Conservation (phyloP, 163 green algal genomes). For the Botryococcus braunii region DNA sequence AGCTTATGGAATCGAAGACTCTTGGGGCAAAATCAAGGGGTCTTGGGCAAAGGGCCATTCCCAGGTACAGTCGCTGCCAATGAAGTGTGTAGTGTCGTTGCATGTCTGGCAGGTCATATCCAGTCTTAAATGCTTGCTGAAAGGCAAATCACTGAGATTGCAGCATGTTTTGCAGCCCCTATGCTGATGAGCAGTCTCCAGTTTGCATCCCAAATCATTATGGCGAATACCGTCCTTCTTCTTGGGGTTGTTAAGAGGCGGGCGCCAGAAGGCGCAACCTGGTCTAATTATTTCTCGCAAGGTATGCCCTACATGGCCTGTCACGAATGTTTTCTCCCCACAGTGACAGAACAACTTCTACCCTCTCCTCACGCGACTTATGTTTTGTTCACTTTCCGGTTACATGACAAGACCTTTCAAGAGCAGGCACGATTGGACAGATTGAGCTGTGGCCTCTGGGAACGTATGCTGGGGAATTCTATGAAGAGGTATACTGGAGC, state of each 20-base stretch:
- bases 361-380: not conserved
- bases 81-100: not conserved
- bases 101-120: conserved; percentile 1
- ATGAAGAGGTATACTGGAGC: not conserved
- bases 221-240: conserved; percentile 45
- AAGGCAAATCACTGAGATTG: not conserved
- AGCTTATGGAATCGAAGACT: conserved; percentile 78
- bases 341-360: conserved; percentile 1
- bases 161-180: conserved; percentile 32
- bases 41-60: conserved; percentile 60
- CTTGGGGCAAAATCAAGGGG: conserved; percentile 61
- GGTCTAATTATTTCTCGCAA: conserved; percentile 46
- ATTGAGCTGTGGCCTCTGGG: not conserved
- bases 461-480: not conserved
- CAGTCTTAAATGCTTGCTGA: not conserved
- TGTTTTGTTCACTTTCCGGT: not conserved
- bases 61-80: conserved; percentile 39
- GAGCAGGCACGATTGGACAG: not conserved
- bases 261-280: conserved; percentile 21
- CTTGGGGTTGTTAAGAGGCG: conserved; percentile 33
- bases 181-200: conserved; percentile 73
- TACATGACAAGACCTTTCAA: not conserved
- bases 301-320: conserved; percentile 17
- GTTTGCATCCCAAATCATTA: conserved; percentile 62
- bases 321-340: not conserved